Percentiles rank a stretch among this genome's conserved stretches.
These are phyloP conservation scores for Amylostereum areolatum DNA, from an alignment of 1,284 basidiomycete species.

Conservation along the genomic window DNA sequence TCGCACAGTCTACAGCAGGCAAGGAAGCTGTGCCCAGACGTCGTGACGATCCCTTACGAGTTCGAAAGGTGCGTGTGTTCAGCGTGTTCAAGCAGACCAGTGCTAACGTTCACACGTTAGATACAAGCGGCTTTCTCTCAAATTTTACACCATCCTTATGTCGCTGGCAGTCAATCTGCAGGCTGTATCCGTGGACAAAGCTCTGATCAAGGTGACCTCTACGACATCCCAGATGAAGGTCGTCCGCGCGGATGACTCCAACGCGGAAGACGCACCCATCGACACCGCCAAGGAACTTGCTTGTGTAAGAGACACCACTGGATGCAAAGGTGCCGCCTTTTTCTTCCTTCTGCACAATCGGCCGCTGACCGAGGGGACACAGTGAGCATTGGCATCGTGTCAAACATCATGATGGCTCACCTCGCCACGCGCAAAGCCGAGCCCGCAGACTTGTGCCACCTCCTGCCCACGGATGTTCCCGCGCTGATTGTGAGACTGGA, in stretches of 20 bases:
- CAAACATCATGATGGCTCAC: slow-evolving; percentile 89
- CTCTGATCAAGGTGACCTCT: slow-evolving; percentile 82
- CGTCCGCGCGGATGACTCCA: no score
- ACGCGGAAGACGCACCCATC: slow-evolving; percentile 19
- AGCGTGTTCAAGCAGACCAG: background rate
- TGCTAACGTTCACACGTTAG: slow-evolving; percentile 30
- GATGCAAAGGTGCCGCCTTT: slow-evolving; percentile 67
- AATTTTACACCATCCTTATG: slow-evolving; percentile 92
- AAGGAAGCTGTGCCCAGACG: slow-evolving; percentile 65
- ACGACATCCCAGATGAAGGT: slow-evolving; percentile 45
- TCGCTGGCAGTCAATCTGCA: slow-evolving; percentile 86
- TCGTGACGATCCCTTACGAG: slow-evolving; percentile 87
- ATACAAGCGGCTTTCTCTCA: slow-evolving; percentile 76
- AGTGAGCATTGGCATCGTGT: slow-evolving; percentile 90
- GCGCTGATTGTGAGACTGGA: slow-evolving; percentile 70
- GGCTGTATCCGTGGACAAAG: slow-evolving; percentile 96
- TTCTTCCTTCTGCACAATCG: background rate
- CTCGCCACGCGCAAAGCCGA: slow-evolving; percentile 91
- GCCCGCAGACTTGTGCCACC: slow-evolving; percentile 80
- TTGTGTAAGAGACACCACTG: slow-evolving; percentile 71
- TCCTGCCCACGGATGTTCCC: slow-evolving; percentile 48
- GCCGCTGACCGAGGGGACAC: background rate
- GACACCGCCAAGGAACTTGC: slow-evolving; percentile 75
- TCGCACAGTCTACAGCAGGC: slow-evolving; percentile 73
- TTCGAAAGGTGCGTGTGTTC: slow-evolving; percentile 56